Base-by-base conservation (phyloP, 345 rosid species). In the Sapria himalayana region DNA sequence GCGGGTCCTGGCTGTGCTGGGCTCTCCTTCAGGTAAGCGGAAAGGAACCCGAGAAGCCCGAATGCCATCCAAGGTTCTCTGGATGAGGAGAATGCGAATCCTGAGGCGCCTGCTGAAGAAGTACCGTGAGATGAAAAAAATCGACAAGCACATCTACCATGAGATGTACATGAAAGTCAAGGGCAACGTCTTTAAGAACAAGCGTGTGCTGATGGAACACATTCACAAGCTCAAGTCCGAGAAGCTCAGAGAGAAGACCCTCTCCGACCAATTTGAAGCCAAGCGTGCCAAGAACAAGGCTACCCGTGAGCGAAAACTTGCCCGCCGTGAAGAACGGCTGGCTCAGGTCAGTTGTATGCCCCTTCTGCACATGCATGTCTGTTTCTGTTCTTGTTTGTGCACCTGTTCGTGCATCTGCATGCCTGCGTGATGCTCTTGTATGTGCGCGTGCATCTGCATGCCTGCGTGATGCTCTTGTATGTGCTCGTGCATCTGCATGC, bases 81-180 rank as follows among this genome's bases (percentile, higher is more conserved):
- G 94, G 98, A 86, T 82, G 98, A 66, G 94, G 56, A 86, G 94
- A 57, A 70, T 86, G 94, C 74, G 93, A 31, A 93, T 86, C 3
- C 68, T 86, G 1, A 78, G 98, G 56, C 93, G 98, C 43, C 57
- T 86, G 19, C 75, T 86, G 19, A 71, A 82, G 39, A 86, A 86
- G 57, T 86, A 86, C 41, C 43, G 94, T 9, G 98, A 86, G 49
- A 25, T 91, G 0, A 82, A 82, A 73, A 86, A 86, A 76, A 82
- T 86, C 59, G 98, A 86, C 66, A 86, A 56, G 54, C 98, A 86
- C 48, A 86, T 86, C 94, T 86, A 86, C 59, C 98, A 86, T 15
- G 94, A 82, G 60, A 86, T 86, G 98, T 86, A 82, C 85, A 82
- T 86, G 98, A 78, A 59, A 57, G 94, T 78, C 27, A 86, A 86